A percentile compares a stretch with the other conserved stretches of the same genome.
These are phyloP conservation scores for Ceratobasidium sp. DNA, from an alignment of 1,284 basidiomycete genomes.

Conservation along the genomic window DNA sequence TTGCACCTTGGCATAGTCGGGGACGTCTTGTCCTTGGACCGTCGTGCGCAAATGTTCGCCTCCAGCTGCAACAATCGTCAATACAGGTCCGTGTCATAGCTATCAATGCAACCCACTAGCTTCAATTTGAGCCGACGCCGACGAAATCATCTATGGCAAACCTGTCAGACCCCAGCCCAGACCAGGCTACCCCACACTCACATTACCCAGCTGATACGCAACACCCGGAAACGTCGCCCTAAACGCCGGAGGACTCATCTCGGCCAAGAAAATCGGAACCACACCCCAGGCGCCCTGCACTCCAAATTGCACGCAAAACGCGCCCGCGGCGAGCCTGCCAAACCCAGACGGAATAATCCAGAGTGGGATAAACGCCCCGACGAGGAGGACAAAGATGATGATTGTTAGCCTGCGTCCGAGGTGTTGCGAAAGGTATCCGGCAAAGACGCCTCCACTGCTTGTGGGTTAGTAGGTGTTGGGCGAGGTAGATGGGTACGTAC, in stretches of 20 bases:
- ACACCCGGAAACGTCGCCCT: conserved; percentile 92
- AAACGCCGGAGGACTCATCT: conserved; percentile 92
- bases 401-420: conserved; percentile 89
- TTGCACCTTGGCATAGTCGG: conserved; percentile 86
- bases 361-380: conserved; percentile 53
- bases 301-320: conserved; percentile 85
- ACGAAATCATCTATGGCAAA: conserved; percentile 77
- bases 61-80: conserved; percentile 55
- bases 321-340: conserved; percentile 70
- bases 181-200: conserved; percentile 45
- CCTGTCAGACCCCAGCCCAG: conserved; percentile 12
- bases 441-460: conserved; percentile 72
- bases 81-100: background rate
- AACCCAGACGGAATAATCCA: conserved; percentile 83
- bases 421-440: conserved; percentile 82
- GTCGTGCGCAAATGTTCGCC: conserved; percentile 65
- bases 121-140: conserved; percentile 91
- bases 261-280: conserved; percentile 84
- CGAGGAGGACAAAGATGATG: conserved; percentile 50
- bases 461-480: conserved; percentile 49
- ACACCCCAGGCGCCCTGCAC: conserved; percentile 56
- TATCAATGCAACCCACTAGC: conserved; percentile 60
- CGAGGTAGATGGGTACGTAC: conserved; percentile 56
- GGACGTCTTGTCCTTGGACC: conserved; percentile 58
- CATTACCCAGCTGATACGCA: conserved; percentile 85